A percentile compares a stretch with the other conserved stretches of the same genome.
phyloP scores from a whole-genome alignment of 2,329 filamentous ascomycete species.

The Paracamarosporium sp. region DNA sequence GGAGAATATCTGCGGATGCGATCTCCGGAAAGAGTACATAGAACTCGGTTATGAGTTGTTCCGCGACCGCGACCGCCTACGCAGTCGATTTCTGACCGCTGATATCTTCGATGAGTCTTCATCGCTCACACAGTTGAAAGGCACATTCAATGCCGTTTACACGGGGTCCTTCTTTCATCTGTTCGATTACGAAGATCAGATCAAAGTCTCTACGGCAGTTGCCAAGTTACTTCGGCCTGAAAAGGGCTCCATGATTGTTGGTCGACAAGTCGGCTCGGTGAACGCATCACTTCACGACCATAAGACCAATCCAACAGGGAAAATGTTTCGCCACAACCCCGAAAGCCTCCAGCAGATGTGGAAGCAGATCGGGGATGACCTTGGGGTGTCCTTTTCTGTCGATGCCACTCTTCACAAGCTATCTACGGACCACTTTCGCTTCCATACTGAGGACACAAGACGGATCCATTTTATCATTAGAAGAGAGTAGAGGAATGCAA shows the following conservation, averaged over 20 bases:
- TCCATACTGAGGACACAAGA: constrained; percentile 20
- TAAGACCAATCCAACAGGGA: constrained; percentile 17
- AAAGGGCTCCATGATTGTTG: constrained; percentile 58
- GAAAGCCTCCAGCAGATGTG: constrained; percentile 47
- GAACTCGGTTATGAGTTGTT: constrained; percentile 58
- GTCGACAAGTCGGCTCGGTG: constrained; percentile 56
- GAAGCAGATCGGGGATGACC: constrained; percentile 44
- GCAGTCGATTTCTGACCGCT: constrained; percentile 58
- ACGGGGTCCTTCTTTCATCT: constrained; percentile 52
- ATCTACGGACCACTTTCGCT: constrained; percentile 12
- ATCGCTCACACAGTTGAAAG: constrained; percentile 30
- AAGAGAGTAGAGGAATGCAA: constrained; percentile 20
- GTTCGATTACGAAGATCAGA: constrained; percentile 43
- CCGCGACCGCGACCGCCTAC: constrained; percentile 46
- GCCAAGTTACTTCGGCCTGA: constrained; percentile 43
- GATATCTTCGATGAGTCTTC: constrained; percentile 52
- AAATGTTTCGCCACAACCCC: constrained; percentile 42
- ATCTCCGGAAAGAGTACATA: constrained; percentile 54
- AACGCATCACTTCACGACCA: constrained; percentile 24
- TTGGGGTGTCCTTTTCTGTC: constrained; percentile 33
- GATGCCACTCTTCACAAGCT: constrained; percentile 22
- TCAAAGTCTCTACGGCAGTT: constrained; percentile 41
- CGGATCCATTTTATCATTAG: constrained; percentile 30
- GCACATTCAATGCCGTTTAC: constrained; percentile 48
- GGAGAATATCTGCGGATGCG: constrained; percentile 48